phyloP scores from a whole-genome alignment of 2,329 filamentous ascomycete species.

The Fusarium liriodendri region DNA sequence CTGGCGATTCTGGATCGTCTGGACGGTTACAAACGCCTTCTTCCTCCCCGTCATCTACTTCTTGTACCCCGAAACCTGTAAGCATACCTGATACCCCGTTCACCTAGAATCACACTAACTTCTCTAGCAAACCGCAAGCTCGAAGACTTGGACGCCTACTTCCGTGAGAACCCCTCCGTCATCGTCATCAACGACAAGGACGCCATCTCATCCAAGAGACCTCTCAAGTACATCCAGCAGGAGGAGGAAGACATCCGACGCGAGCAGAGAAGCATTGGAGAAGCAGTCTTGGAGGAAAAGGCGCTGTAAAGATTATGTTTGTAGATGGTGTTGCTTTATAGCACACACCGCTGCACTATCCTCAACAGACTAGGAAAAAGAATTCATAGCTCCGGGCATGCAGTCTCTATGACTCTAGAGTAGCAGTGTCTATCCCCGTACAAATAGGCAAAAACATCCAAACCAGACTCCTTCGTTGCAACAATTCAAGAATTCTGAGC shows the following conservation, averaged over 20 bases:
- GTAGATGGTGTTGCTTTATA: neutral
- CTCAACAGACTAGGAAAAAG: neutral
- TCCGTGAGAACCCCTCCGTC: slow-evolving; percentile 51
- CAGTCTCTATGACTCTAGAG: slow-evolving; percentile 41
- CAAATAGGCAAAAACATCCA: slow-evolving; percentile 4
- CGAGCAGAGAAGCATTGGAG: neutral
- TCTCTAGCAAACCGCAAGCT: slow-evolving; percentile 37
- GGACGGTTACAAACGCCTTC: slow-evolving; percentile 58
- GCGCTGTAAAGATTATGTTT: neutral
- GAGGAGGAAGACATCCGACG: slow-evolving; percentile 17
- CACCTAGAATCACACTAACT: neutral
- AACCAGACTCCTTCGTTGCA: slow-evolving; percentile 9
- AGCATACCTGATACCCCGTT: neutral
- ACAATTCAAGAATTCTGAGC: slow-evolving; percentile 14
- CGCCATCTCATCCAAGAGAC: slow-evolving; percentile 53
- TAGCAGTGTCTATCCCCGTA: slow-evolving; percentile 31
- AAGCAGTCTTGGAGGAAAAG: slow-evolving; percentile 1
- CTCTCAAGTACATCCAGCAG: slow-evolving; percentile 16
- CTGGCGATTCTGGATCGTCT: slow-evolving; percentile 66
- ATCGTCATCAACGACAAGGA: slow-evolving; percentile 61
- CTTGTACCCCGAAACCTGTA: slow-evolving; percentile 59
- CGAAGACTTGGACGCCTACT: slow-evolving; percentile 51
- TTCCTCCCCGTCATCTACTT: slow-evolving; percentile 61
- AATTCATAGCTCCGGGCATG: slow-evolving; percentile 7
- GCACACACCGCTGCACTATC: neutral